Base-by-base conservation (phyloP, 345 rosid species). In the Kandelia obovata region DNA sequence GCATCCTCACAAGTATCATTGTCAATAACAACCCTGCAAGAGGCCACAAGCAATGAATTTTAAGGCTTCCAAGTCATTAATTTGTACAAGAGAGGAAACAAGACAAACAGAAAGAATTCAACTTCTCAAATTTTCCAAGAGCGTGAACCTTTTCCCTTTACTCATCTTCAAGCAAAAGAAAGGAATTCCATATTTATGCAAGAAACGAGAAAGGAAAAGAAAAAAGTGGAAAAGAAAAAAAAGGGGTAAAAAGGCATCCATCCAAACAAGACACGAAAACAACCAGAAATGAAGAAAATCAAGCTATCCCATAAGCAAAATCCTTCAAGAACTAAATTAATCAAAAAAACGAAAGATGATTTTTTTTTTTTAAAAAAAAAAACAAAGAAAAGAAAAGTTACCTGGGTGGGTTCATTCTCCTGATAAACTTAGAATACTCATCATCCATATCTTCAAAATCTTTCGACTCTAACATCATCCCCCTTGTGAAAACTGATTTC, bases 381-480 rank as follows among this genome's bases (percentile, higher is more conserved):
- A 7, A 34, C 1, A 34, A 27, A 49, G 6, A 32, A 66, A 53
- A 62, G 0, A 63, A 35, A 7, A 7, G 58, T 17, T 68, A 88
- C 94, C 97, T 85, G 57, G 97, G 97, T 13, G 89, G 94, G 78
- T 92, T 89, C 91, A 92, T 88, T 75, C 97, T 88, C 76, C 96
- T 78, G 78, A 92, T 74, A 70, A 92, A 87, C 88, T 92, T 92
- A 35, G 94, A 91, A 66, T 77, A 92, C 78, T 89, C 94, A 69
- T 89, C 97, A 70, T 89, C 96, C 89, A 87, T 85, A 53, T 71
- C 75, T 76, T 37, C 26, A 8, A 55, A 67, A 20, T 43, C 28
- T 49, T 67, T 15, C 30, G 2, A 47, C 34, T n/a, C 13, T 37
- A 11, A 26, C n/a, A 53, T 19, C 27, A 34, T 21, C 59, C 47